phyloP scores from a whole-genome alignment of 176 grass and related monocot genomes.

The Echinochloa phyllopogon region DNA sequence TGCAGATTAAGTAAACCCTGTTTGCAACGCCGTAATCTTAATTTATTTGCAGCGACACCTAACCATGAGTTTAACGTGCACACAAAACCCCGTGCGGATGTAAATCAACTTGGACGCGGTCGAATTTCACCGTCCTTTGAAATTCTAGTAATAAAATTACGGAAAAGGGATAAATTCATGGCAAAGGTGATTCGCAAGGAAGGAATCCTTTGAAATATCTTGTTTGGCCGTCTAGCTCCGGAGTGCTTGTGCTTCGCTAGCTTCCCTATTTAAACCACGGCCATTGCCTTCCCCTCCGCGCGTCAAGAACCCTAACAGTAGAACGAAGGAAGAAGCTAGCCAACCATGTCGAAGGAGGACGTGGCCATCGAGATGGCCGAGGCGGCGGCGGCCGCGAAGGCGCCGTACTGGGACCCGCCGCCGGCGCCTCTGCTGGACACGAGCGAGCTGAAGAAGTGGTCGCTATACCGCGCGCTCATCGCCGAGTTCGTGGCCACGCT shows the following conservation, averaged over 20 bases:
- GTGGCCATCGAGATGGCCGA: background rate
- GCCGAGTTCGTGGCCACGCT: slow-evolving; percentile 87
- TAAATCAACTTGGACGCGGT: background rate
- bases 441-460: slow-evolving; percentile 67
- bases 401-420: slow-evolving; percentile 58
- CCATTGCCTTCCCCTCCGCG: slow-evolving; percentile 3
- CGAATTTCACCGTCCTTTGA: background rate
- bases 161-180: background rate
- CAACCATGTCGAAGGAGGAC: slow-evolving; percentile 53
- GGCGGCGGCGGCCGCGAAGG: slow-evolving; percentile 27
- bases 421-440: slow-evolving; percentile 56
- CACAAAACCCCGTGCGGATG: slow-evolving; percentile 22
- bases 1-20: no score
- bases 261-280: slow-evolving; percentile 19
- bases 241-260: no score
- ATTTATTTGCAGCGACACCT: background rate
- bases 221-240: no score
- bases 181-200: background rate
- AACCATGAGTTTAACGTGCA: background rate
- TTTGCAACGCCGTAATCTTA: background rate
- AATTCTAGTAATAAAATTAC: background rate
- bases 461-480: slow-evolving; percentile 79
- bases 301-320: background rate
- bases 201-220: slow-evolving; percentile 11
- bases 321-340: background rate